Conservation (phyloP, 495 filamentous ascomycete species). For the Evernia prunastri region DNA sequence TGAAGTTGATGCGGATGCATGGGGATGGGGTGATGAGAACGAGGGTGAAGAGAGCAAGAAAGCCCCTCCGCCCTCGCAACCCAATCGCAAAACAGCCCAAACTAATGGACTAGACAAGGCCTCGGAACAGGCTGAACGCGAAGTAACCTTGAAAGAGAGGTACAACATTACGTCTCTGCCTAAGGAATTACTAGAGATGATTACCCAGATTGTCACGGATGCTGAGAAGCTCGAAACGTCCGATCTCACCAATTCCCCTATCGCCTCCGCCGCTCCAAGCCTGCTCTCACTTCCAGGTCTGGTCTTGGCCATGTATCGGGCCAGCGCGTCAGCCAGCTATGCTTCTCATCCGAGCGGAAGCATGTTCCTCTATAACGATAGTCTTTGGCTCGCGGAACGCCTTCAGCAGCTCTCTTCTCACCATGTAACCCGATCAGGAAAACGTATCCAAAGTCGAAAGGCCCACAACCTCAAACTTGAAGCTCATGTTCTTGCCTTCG, state of each 20-base stretch:
- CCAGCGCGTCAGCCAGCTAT: conserved; percentile 78
- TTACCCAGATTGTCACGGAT: conserved; percentile 64
- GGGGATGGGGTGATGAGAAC: conserved; percentile 66
- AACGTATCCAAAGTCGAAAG: conserved; percentile 17
- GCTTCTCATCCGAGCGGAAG: conserved; percentile 58
- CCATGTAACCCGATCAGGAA: conserved; percentile 1
- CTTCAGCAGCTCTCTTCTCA: conserved; percentile 51
- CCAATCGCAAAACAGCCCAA: conserved; percentile 12
- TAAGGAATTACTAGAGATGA: conserved; percentile 62
- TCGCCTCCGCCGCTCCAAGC: conserved; percentile 65
- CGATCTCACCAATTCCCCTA: conserved; percentile 43
- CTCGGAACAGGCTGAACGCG: conserved; percentile 31
- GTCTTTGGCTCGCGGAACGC: conserved; percentile 64
- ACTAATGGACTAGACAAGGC: conserved; percentile 19
- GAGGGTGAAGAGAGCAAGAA: conserved; percentile 32
- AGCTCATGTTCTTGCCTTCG: conserved; percentile 63
- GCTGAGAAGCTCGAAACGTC: conserved; percentile 48
- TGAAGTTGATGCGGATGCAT: conserved; percentile 48
- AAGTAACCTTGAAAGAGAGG: conserved; percentile 74
- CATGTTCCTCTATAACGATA: conserved; percentile 94
- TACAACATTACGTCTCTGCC: conserved; percentile 87
- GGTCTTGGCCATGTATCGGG: conserved; percentile 84
- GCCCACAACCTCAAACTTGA: conserved; percentile 55
- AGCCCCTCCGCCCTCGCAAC: conserved; percentile 15
- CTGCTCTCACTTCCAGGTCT: conserved; percentile 78